Evolutionary conservation across 2,329 filamentous ascomycete genomes (phyloP).

Genomic region (Alternaria longipes): DNA sequence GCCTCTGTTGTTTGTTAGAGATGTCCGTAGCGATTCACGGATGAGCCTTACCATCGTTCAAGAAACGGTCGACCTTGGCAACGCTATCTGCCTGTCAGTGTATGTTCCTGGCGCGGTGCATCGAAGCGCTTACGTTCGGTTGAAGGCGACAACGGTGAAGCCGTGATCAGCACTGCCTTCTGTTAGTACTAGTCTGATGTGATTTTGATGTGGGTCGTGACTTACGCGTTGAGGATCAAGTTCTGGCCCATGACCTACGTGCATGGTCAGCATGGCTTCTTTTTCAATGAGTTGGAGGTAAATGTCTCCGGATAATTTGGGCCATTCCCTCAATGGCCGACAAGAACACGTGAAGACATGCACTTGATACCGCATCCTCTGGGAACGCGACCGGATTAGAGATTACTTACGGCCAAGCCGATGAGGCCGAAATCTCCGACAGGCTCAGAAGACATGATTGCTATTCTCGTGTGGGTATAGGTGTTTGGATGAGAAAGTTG

Average conservation of each 20-base stretch:
- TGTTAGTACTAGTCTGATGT: slow-evolving; percentile 38
- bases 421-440: slow-evolving; percentile 63
- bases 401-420: slow-evolving; percentile 57
- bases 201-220: slow-evolving; percentile 21
- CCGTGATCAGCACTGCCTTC: slow-evolving; percentile 62
- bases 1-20: slow-evolving; percentile 54
- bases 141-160: slow-evolving; percentile 98
- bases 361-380: background rate
- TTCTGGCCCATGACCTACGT: slow-evolving; percentile 61
- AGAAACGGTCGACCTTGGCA: slow-evolving; percentile 95
- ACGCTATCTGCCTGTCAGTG: slow-evolving; percentile 59
- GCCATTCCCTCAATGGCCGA: background rate
- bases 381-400: background rate
- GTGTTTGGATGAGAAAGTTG: slow-evolving; percentile 16
- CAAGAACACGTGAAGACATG: background rate
- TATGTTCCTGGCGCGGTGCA: background rate
- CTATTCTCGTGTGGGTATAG: slow-evolving; percentile 17
- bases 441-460: slow-evolving; percentile 52
- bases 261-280: slow-evolving; percentile 29
- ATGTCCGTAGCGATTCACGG: background rate
- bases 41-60: slow-evolving; percentile 68
- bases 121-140: slow-evolving; percentile 72
- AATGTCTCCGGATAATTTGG: slow-evolving; percentile 1
- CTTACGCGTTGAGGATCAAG: slow-evolving; percentile 64
- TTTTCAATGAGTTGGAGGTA: background rate